Base-by-base conservation (phyloP, 2,329 filamentous ascomycete species). In the Microcyclosporella mali region DNA sequence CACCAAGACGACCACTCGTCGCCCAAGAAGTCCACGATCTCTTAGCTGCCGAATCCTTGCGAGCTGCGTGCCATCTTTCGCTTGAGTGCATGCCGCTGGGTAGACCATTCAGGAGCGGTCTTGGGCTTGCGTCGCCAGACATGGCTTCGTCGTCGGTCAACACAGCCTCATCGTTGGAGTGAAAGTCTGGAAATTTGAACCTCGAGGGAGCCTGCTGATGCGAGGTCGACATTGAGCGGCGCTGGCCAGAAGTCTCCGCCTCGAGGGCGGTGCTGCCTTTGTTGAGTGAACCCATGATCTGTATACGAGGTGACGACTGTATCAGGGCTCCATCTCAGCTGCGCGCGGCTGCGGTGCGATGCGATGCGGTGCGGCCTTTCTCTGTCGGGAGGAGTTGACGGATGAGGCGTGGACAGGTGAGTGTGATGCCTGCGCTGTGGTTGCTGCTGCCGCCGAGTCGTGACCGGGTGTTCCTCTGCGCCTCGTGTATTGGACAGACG, bases 41-140 rank as follows among this genome's bases (percentile, higher is more conserved):
- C 27, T 38, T 43, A 19, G 49, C 51, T 41, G 50, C 35, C 9
- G 21, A 25, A 9, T 25, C 21, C 31, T 55, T 45, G 27, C 54
- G 50, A 33, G 72, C 78, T 31, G 77, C 70, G 41, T 79, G 75
- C 82, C 82, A 86, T 53, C 74, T 70, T 50, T 82, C 76, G 41
- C 66, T 61, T 16, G 63, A 61, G 18, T 65, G 57, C 25, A 67
- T 48, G 15, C 59, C 60, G 43, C 45, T 59, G 50, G 61, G 59
- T 1, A 61, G 51, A 17, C 55, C 58, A 48, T 59, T 56, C 3
- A 55, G 56, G 3, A 64, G 51, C 6, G 61, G 62, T 30, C 50
- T 47, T 2, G 61, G 62, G 37, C 52, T 58, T 2, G 57, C 52
- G 12, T 57, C 53, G 15, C 53, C 41, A 10, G 56, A 57, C 14